A percentile compares a stretch with the other conserved stretches of the same genome.
These are phyloP conservation scores for Aureobasidium sp. DNA, from an alignment of 2,329 filamentous ascomycete genomes.

Conservation along the genomic window DNA sequence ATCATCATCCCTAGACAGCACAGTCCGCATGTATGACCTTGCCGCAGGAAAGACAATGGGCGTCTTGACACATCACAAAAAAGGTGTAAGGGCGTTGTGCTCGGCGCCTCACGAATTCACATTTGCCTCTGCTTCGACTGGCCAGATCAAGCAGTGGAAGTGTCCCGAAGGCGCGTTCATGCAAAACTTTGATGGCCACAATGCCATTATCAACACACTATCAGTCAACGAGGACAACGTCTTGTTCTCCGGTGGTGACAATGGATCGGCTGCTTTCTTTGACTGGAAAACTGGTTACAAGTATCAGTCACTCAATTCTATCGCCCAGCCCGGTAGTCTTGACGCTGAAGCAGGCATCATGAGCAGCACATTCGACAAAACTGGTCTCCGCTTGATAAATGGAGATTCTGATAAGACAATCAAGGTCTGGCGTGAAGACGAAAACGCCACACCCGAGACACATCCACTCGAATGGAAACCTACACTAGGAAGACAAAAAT, in stretches of 20 bases:
- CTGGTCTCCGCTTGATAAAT: constrained; percentile 64
- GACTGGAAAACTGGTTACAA: constrained; percentile 96
- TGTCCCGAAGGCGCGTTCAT: constrained; percentile 97
- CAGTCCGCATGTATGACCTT: constrained; percentile 88
- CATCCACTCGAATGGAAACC: constrained; percentile 93
- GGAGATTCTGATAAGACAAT: constrained; percentile 95
- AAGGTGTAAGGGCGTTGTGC: constrained; percentile 79
- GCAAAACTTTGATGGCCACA: constrained; percentile 97
- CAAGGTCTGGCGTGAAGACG: constrained; percentile 95
- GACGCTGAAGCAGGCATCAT: constrained; percentile 94
- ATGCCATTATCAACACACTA: constrained; percentile 90
- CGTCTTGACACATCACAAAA: constrained; percentile 96
- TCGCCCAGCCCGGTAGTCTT: constrained; percentile 86
- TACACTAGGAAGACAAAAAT: constrained; percentile 69
- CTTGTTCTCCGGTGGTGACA: constrained; percentile 89
- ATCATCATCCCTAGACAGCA: constrained; percentile 83
- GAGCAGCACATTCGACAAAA: constrained; percentile 85
- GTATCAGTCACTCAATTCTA: constrained; percentile 84
- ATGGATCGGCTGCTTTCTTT: constrained; percentile 95
- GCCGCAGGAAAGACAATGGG: constrained; percentile 95
- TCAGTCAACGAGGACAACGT: constrained; percentile 93
- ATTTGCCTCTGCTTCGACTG: constrained; percentile 85
- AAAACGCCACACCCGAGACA: constrained; percentile 80
- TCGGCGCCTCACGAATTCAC: constrained; percentile 91
- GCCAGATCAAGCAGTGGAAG: constrained; percentile 98